phyloP scores from a whole-genome alignment of 257 asterid genomes.

The Solanum okadae region DNA sequence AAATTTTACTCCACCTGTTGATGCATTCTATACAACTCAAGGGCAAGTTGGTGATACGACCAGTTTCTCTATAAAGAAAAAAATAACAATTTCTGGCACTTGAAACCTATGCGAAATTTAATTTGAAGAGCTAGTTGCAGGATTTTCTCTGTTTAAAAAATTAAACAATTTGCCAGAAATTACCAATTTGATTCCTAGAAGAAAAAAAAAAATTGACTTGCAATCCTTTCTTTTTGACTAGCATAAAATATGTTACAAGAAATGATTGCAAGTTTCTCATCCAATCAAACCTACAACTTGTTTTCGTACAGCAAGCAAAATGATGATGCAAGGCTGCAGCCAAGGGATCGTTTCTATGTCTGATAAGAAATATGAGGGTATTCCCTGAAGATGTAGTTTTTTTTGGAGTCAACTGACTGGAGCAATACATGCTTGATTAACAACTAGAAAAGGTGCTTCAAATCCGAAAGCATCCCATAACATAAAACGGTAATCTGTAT shows the following conservation, averaged over 20 bases:
- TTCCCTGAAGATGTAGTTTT: background rate
- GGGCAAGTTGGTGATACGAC: background rate
- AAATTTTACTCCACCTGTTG: background rate
- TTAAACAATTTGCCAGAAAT: background rate
- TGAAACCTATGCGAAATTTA: background rate
- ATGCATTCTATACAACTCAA: background rate
- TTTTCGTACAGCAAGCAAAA: background rate
- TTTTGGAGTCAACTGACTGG: background rate
- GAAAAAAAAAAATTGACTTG: background rate
- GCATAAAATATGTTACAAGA: background rate
- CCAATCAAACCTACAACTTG: background rate
- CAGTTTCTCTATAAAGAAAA: background rate
- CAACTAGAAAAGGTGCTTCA: background rate
- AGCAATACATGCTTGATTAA: background rate
- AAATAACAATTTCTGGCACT: background rate
- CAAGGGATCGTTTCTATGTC: background rate
- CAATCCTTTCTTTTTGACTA: background rate
- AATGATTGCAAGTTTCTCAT: background rate
- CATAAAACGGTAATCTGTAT: background rate
- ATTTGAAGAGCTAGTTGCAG: background rate
- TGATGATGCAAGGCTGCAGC: background rate
- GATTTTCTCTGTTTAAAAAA: background rate
- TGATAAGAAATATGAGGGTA: background rate
- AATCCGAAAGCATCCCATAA: background rate
- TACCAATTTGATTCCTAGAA: background rate